These are phyloP conservation scores for Mycosphaerelloides madeirae DNA, from an alignment of 2,329 filamentous ascomycete genomes.

Conservation along the genomic window DNA sequence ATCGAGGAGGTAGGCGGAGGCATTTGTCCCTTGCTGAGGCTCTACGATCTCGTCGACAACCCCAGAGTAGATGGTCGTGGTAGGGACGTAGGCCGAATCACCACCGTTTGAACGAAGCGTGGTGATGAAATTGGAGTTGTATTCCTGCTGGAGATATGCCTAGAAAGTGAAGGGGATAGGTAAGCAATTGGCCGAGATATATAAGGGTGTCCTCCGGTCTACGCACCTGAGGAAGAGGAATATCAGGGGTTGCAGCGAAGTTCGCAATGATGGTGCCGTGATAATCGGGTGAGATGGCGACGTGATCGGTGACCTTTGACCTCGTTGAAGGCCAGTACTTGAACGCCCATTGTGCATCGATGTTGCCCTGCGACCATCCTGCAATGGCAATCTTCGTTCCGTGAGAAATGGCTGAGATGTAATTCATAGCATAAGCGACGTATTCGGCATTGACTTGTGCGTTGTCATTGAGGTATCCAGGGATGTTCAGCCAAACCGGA, in stretches of 20 bases:
- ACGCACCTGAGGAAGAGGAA: slow-evolving; percentile 45
- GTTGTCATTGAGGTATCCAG: slow-evolving; percentile 43
- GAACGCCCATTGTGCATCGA: slow-evolving; percentile 53
- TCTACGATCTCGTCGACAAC: slow-evolving; percentile 49
- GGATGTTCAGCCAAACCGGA: slow-evolving; percentile 53
- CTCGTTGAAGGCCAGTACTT: slow-evolving; percentile 54
- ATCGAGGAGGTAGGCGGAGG: slow-evolving; percentile 44
- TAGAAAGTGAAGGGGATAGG: no score
- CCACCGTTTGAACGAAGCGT: slow-evolving; percentile 42
- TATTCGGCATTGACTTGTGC: slow-evolving; percentile 51
- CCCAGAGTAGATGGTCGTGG: slow-evolving; percentile 49
- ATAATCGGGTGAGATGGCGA: slow-evolving; percentile 51
- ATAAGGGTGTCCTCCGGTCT: no score
- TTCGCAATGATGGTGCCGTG: slow-evolving; percentile 42
- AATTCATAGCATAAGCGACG: slow-evolving; percentile 55
- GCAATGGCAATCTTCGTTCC: slow-evolving; percentile 41
- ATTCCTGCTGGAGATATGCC: slow-evolving; percentile 45
- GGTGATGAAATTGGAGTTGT: slow-evolving; percentile 40
- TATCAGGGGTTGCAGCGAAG: slow-evolving; percentile 35
- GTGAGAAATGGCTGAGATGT: slow-evolving; percentile 41
- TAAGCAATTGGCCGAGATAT: no score
- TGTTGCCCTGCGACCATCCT: slow-evolving; percentile 52
- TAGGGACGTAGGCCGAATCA: slow-evolving; percentile 51
- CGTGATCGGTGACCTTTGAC: slow-evolving; percentile 42
- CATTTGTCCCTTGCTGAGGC: slow-evolving; percentile 43